These are phyloP conservation scores for Emergomyces orientalis DNA, from an alignment of 2,329 filamentous ascomycete genomes.

Conservation along the genomic window DNA sequence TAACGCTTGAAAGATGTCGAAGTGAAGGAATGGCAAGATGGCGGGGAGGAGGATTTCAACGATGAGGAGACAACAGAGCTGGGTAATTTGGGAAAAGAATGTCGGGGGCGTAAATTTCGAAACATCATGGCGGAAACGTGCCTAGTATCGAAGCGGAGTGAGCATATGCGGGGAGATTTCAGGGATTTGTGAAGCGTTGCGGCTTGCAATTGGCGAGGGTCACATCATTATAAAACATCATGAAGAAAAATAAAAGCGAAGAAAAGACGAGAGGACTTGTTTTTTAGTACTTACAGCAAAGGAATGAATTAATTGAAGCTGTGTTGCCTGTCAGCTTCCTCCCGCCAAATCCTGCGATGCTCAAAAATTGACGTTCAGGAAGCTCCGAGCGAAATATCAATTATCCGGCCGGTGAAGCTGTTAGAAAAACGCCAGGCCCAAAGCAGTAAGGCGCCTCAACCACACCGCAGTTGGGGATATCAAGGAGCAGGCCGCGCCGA, in stretches of 20 bases:
- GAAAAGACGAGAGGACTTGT: background rate
- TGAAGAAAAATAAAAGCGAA: background rate
- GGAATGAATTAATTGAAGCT: background rate
- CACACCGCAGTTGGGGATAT: slow-evolving; percentile 6
- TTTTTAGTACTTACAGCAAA: background rate
- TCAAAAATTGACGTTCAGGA: background rate
- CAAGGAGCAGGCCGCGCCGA: background rate
- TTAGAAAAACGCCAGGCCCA: background rate
- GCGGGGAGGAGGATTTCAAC: background rate
- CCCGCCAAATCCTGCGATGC: background rate
- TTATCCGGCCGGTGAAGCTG: background rate
- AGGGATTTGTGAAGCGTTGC: background rate
- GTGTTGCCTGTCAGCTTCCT: too few relatives aligned
- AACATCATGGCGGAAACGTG: slow-evolving; percentile 1
- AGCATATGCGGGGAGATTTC: background rate
- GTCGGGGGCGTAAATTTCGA: background rate
- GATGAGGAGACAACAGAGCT: background rate
- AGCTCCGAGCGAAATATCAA: background rate
- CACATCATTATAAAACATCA: background rate
- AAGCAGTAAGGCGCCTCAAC: slow-evolving; percentile 5
- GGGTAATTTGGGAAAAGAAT: background rate
- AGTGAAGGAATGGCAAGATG: background rate
- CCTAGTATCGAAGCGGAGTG: background rate
- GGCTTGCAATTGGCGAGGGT: background rate
- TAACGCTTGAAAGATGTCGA: slow-evolving; percentile 4